These are phyloP conservation scores for Coelastrella sp. DNA, from an alignment of 139 green algal species.

Conservation along the genomic window DNA sequence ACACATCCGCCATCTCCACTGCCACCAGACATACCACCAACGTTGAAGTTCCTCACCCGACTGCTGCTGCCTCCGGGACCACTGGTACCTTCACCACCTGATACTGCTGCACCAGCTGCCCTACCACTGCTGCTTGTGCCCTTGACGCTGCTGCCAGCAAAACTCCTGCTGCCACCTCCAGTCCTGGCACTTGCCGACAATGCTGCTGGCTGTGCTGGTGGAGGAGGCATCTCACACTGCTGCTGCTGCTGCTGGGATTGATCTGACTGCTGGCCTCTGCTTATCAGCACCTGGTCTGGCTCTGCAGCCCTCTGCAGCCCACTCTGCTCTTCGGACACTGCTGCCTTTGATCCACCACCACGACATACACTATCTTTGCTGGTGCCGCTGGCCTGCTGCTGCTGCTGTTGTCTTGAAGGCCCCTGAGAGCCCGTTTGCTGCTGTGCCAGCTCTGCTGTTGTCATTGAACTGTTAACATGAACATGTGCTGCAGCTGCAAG, in stretches of 20 bases:
- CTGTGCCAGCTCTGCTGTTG: slow-evolving; percentile 12
- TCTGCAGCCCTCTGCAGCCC: not conserved
- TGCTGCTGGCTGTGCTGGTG: slow-evolving; percentile 20
- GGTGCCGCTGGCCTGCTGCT: slow-evolving; percentile 11
- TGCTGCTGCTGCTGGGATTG: not conserved
- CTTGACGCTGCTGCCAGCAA: not conserved
- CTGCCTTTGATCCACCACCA: too few relatives aligned
- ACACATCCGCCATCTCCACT: not conserved
- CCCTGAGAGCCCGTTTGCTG: not conserved
- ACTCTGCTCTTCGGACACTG: not conserved
- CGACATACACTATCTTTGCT: not conserved
- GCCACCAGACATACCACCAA: not conserved
- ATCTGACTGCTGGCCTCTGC: not conserved
- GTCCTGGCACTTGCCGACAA: not conserved
- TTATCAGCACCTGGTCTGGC: not conserved
- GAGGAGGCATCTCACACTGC: not conserved
- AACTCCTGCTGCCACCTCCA: not conserved
- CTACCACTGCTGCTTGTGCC: not conserved
- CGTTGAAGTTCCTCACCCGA: not conserved
- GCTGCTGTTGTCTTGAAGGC: not conserved
- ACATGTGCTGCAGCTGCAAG: slow-evolving; percentile 3
- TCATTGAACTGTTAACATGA: not conserved
- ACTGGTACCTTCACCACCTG: not conserved
- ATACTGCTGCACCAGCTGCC: slow-evolving; percentile 16
- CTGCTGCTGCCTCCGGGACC: slow-evolving; percentile 1